A percentile compares a stretch with the other conserved stretches of the same genome.
Evolutionary conservation across 371 early-diverging fungal species (phyloP).

Genomic region (Blastocladiella emersonii): DNA sequence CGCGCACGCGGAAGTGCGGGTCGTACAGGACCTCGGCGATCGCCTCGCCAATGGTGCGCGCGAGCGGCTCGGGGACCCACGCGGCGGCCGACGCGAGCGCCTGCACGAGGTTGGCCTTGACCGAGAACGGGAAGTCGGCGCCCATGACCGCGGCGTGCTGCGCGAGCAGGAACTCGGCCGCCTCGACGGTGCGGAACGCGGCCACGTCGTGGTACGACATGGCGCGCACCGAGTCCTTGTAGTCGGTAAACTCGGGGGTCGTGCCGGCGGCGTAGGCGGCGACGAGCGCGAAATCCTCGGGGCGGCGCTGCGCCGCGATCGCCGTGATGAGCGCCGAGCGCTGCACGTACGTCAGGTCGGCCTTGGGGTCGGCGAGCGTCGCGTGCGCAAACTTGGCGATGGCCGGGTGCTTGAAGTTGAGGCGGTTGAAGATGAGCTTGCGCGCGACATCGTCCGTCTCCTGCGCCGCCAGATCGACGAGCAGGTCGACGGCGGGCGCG

Average conservation of each 20-base stretch:
- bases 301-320: neutral
- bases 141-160: neutral
- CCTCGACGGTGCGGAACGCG: neutral
- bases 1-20: slow-evolving; percentile 12
- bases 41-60: slow-evolving; percentile 4
- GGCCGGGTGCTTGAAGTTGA: slow-evolving; percentile 18
- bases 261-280: neutral
- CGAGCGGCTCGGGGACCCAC: slow-evolving; percentile 7
- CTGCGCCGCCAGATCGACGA: slow-evolving; percentile 22
- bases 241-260: neutral
- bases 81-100: slow-evolving; percentile 14
- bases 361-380: neutral
- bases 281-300: neutral
- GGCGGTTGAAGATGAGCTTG: slow-evolving; percentile 12
- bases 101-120: slow-evolving; percentile 5
- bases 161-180: neutral
- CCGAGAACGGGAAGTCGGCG: neutral
- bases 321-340: neutral
- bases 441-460: slow-evolving; percentile 18
- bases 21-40: slow-evolving; percentile 21
- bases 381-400: neutral
- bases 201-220: neutral
- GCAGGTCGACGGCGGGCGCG: slow-evolving; percentile 20
- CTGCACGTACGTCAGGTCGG: neutral
- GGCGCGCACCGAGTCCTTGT: neutral